Conservation (phyloP, 768 basidiomycete genomes). For the Pholiota conissans region DNA sequence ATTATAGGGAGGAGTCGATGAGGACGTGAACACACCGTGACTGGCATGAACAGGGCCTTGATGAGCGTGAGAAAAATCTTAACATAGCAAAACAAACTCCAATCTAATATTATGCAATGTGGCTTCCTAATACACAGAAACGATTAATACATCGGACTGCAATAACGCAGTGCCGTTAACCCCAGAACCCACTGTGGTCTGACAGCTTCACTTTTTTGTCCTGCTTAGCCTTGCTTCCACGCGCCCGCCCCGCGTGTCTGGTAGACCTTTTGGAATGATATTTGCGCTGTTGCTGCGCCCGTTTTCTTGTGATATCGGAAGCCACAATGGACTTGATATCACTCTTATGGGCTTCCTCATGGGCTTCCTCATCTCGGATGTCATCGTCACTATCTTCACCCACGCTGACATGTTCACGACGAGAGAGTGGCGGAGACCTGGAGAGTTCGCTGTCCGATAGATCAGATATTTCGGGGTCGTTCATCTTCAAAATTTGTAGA, state of each 20-base stretch:
- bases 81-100: background rate
- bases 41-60: background rate
- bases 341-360: conserved; percentile 20
- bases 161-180: conserved; percentile 28
- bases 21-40: background rate
- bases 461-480: conserved; percentile 26
- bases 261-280: conserved; percentile 75
- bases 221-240: conserved; percentile 86
- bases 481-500: conserved; percentile 17
- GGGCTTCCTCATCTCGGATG: conserved; percentile 38
- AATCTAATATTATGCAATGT: background rate
- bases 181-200: conserved; percentile 64
- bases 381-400: conserved; percentile 22
- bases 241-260: conserved; percentile 62
- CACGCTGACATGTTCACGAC: conserved; percentile 37
- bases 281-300: conserved; percentile 66
- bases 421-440: conserved; percentile 53
- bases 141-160: background rate
- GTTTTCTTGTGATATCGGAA: conserved; percentile 57
- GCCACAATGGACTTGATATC: conserved; percentile 63
- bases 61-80: conserved; percentile 5
- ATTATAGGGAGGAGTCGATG: background rate
- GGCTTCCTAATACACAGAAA: background rate
- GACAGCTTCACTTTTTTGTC: conserved; percentile 60
- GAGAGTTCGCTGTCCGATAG: conserved; percentile 35